These are phyloP conservation scores for Bathelium albidoporum DNA, from an alignment of 495 filamentous ascomycete species.

Conservation along the genomic window DNA sequence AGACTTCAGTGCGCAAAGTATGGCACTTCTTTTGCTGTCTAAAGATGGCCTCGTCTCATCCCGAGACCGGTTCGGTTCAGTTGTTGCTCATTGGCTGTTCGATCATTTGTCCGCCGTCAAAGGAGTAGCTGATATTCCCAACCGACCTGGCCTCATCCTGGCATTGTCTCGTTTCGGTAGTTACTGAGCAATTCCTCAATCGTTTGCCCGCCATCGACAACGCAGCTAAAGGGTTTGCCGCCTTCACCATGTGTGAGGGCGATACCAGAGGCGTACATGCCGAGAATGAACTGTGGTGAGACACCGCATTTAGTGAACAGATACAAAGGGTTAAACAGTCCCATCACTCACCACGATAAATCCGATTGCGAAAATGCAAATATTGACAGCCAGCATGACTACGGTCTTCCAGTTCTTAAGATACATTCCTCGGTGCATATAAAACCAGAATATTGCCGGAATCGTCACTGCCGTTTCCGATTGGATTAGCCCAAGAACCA, in stretches of 20 bases:
- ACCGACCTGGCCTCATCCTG: too few relatives aligned
- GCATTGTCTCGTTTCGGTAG: neutral
- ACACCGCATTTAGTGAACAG: neutral
- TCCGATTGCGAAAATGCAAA: neutral
- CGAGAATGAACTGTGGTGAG: neutral
- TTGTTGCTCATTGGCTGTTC: too few relatives aligned
- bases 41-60: too few relatives aligned
- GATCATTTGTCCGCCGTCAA: too few relatives aligned
- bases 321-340: neutral
- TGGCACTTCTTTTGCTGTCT: too few relatives aligned
- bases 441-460: slow-evolving; percentile 8
- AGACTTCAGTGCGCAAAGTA: too few relatives aligned
- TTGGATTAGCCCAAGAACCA: neutral
- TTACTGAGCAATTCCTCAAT: neutral
- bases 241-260: neutral
- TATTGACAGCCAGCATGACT: neutral
- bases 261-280: neutral
- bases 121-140: too few relatives aligned
- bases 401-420: slow-evolving; percentile 6
- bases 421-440: slow-evolving; percentile 2
- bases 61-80: too few relatives aligned
- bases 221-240: neutral
- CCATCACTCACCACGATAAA: neutral
- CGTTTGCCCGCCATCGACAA: neutral
- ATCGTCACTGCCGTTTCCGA: neutral